Evolutionary conservation across 2,329 filamentous ascomycete species (phyloP), one percentile per base, ranked within the genome.

Genomic region (Colletotrichum phormii): DNA sequence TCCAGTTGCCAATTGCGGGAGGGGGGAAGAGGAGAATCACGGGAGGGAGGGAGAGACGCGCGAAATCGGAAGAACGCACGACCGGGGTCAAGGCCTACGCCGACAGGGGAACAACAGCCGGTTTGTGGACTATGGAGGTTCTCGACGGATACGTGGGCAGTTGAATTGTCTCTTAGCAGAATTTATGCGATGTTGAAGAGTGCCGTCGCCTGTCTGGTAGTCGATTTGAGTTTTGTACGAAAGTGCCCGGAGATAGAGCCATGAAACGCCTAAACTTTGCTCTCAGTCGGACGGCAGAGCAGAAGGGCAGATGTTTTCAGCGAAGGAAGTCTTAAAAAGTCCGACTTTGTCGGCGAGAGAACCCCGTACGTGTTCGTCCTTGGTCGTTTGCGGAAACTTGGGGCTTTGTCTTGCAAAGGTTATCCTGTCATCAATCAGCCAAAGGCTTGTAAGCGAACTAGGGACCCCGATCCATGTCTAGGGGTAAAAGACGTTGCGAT

Each of bases 51-150:
- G 22, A 29, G 12, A 33, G 46, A 46, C 35, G 18, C 29, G 33
- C 59, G 57, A 67, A 26, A 42, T 35, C 53, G 53, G 37, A 42
- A 42, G 24, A 37, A 49, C 67, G 66, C 71, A 73, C 66, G 61
- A 71, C 61, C 37, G 61, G 66, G 55, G 66, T 8, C 55, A 29
- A 15, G 33, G 46, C 18, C 37, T 1, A 18, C 46, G 24, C 15
- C n/a, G 42, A 12, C 54, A 37, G n/a, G 9, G 29, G 66, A 64
- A 64, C 53, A 31, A 60, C 26, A 57, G 29, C 29, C 60, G 49
- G 33, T 35, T 51, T 68, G 64, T 72, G 53, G 55, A 35, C 15
- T 22, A 18, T 49, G 42, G 18, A 49, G 42, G 42, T 49, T 49
- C 42, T 49, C 22, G 37, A 49, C 42, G 42, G 42, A 49, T 49